phyloP scores from a whole-genome alignment of 768 basidiomycete species.

The Serendipita vermifera region DNA sequence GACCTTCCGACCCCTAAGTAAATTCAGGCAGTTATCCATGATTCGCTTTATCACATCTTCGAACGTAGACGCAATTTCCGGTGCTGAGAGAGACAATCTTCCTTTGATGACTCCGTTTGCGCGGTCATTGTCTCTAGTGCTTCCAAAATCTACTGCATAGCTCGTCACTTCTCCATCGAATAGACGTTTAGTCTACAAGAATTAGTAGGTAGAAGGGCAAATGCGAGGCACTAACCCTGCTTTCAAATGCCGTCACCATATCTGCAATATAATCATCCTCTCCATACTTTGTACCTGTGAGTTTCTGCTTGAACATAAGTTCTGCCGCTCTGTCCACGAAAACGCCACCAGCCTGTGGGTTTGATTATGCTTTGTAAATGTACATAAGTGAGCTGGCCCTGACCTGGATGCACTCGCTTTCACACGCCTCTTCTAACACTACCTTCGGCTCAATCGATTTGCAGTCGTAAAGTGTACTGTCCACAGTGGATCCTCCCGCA shows the following conservation, averaged over 20 bases:
- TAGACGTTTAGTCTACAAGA: slow-evolving; percentile 7
- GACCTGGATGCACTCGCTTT: slow-evolving; percentile 10
- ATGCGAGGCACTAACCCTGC: neutral
- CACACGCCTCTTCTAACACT: slow-evolving; percentile 8
- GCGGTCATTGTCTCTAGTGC: slow-evolving; percentile 8
- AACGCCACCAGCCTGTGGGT: neutral
- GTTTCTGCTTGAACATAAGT: slow-evolving; percentile 6
- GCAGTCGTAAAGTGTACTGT: slow-evolving; percentile 10
- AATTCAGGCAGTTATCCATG: neutral
- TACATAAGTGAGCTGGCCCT: neutral
- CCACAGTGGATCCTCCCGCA: slow-evolving; percentile 10
- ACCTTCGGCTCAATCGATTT: slow-evolving; percentile 6
- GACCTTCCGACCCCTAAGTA: neutral
- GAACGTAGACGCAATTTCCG: neutral
- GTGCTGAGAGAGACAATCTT: neutral
- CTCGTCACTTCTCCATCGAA: slow-evolving; percentile 9
- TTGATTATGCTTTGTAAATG: neutral
- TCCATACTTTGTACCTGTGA: neutral
- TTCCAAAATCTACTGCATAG: slow-evolving; percentile 6
- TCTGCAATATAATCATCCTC: neutral
- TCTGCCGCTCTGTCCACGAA: slow-evolving; percentile 8
- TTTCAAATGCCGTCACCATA: neutral
- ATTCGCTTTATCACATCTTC: neutral
- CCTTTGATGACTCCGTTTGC: slow-evolving; percentile 5
- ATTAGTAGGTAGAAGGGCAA: neutral